Evolutionary conservation across 2,329 filamentous ascomycete species (phyloP).

Genomic region (Cladosporium austrohemisphaericum): DNA sequence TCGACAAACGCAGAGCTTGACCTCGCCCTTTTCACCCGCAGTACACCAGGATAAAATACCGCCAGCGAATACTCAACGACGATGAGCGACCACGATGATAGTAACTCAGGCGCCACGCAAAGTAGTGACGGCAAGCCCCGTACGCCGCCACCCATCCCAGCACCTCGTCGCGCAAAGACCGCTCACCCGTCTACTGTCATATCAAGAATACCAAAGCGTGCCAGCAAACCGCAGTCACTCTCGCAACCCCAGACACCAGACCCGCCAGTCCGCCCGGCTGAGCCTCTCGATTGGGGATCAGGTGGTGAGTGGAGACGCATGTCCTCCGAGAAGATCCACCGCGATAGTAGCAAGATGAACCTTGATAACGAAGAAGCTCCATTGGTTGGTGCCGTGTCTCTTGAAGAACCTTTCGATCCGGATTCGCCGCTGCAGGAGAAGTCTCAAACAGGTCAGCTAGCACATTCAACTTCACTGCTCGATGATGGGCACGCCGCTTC

Average conservation of each 20-base stretch:
- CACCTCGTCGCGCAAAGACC: neutral
- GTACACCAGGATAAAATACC: too few relatives aligned
- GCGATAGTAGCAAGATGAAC: too few relatives aligned
- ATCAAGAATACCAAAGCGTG: neutral
- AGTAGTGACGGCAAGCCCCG: too few relatives aligned
- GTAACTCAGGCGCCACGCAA: too few relatives aligned
- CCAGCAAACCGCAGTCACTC: neutral
- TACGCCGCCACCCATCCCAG: neutral
- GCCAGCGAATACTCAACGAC: too few relatives aligned
- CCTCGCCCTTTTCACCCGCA: too few relatives aligned
- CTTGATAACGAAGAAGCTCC: too few relatives aligned
- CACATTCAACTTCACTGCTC: neutral
- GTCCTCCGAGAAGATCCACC: neutral
- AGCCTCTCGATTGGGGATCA: constrained; percentile 1
- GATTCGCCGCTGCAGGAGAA: neutral
- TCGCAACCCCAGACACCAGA: neutral
- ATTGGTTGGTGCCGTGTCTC: too few relatives aligned
- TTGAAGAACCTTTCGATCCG: too few relatives aligned
- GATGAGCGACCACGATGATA: too few relatives aligned
- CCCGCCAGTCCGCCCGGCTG: neutral
- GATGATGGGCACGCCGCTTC: neutral
- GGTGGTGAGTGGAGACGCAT: neutral
- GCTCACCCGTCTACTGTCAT: neutral
- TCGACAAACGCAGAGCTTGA: too few relatives aligned
- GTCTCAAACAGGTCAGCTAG: too few relatives aligned